A percentile compares a stretch with the other conserved stretches of the same genome.
These are phyloP conservation scores for Jamesozyma hellenica DNA, from an alignment of 805 yeast genomes.

Conservation along the genomic window DNA sequence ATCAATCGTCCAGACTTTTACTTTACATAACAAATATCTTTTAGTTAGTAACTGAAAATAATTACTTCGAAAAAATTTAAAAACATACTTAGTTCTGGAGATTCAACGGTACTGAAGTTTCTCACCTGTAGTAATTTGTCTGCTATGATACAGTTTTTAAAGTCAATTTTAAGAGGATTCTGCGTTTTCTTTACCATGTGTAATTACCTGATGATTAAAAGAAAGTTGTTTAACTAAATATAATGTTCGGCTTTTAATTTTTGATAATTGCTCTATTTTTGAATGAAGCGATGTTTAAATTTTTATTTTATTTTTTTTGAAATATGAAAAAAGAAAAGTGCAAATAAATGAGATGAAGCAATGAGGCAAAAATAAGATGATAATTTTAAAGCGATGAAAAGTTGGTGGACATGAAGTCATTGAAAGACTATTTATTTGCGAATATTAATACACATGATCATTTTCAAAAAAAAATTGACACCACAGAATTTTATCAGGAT, in stretches of 20 bases:
- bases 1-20: conserved; percentile 40
- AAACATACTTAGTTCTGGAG: conserved; percentile 21
- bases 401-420: background rate
- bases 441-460: background rate
- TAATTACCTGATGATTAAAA: too few relatives aligned
- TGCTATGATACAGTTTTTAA: conserved; percentile 36
- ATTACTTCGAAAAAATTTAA: background rate
- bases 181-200: conserved; percentile 31
- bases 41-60: background rate
- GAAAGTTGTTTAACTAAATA: too few relatives aligned
- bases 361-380: too few relatives aligned
- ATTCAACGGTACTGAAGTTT: conserved; percentile 13
- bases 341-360: too few relatives aligned
- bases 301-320: too few relatives aligned
- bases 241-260: too few relatives aligned
- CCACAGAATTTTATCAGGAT: background rate
- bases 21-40: background rate
- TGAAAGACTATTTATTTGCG: background rate
- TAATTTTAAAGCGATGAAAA: too few relatives aligned
- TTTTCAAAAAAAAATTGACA: too few relatives aligned
- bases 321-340: too few relatives aligned
- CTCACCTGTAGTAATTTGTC: conserved; percentile 39
- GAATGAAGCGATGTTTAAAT: too few relatives aligned
- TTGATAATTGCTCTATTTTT: too few relatives aligned
- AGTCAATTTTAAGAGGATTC: conserved; percentile 35